Evolutionary conservation across 2,329 filamentous ascomycete genomes (phyloP).

Genomic region (Mollisia scopiformis): DNA sequence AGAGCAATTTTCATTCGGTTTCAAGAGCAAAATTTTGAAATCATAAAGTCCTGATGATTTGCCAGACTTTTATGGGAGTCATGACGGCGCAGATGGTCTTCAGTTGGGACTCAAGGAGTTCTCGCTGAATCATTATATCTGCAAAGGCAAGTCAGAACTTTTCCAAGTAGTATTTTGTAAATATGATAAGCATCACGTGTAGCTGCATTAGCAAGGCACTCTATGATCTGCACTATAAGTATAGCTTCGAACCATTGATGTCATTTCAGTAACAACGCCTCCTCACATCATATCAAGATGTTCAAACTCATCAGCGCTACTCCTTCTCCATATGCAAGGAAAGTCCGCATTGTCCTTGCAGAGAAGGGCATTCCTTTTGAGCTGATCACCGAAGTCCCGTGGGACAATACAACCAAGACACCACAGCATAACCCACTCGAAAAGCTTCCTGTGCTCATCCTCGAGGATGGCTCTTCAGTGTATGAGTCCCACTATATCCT

Average conservation of each 20-base stretch:
- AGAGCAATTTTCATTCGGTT: too few relatives aligned
- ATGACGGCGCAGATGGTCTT: too few relatives aligned
- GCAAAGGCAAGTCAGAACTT: neutral
- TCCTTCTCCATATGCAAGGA: constrained; percentile 14
- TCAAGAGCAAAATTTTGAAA: too few relatives aligned
- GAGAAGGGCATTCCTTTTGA: constrained; percentile 17
- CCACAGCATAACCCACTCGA: constrained; percentile 14
- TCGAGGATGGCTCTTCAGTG: constrained; percentile 13
- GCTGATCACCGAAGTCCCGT: constrained; percentile 15
- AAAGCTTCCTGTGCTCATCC: constrained; percentile 15
- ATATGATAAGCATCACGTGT: neutral
- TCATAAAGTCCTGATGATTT: too few relatives aligned
- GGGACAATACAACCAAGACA: constrained; percentile 12
- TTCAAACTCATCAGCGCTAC: constrained; percentile 19
- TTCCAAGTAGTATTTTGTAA: neutral
- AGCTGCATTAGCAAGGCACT: neutral
- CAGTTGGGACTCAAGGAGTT: neutral
- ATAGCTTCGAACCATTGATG: neutral
- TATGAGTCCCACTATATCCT: constrained; percentile 17
- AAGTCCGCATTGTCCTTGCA: constrained; percentile 17
- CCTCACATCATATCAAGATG: constrained; percentile 1
- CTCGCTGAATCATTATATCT: neutral
- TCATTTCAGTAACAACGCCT: neutral
- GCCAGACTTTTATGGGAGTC: too few relatives aligned
- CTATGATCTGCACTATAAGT: neutral